Evolutionary conservation across 805 yeast genomes (phyloP), one percentile per base, ranked within the genome.

Genomic region (Teunomyces aglyptinius): DNA sequence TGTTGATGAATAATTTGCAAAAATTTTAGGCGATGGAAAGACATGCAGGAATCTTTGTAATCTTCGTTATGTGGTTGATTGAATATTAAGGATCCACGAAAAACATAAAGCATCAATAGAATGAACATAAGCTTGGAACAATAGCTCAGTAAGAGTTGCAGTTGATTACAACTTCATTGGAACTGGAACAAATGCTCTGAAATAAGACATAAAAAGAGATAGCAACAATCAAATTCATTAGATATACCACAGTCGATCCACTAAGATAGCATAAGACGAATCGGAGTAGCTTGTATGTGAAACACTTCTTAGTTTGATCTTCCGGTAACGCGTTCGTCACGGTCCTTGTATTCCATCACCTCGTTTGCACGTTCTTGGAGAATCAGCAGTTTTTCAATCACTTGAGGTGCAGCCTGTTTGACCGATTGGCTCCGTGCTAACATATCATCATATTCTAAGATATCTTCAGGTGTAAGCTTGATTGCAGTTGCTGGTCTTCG

Each of bases 401-500:
- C 12, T 26, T 27, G 35, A 7, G 29, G 31, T 10, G 20, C 27
- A 20, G 28, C 27, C 18, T 35, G 39, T 20, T 35, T 18, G n/a
- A 20, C 24, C 20, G 44, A 29, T 36, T 47, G 44, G 8, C 27
- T 39, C 32, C 33, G 38, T 13, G 41, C 46, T 24, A 49, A 41
- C 28, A 44, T 24, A 42, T 76, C 77, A 46, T 77, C 82, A 49
- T 73, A 76, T 43, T 71, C 77, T 49, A 68, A 60, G 15, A 86
- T 76, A 54, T 86, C 94, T 51, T 85, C 89, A 0, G 87, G 86
- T 0, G 83, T 78, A 40, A 86, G 71, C 47, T 76, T 76, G 45
- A 86, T 80, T 1, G 82, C 74, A 0, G 92, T 85, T 4, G 91
- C 86, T 13, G 81, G 85, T 61, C 90, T 73, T 65, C 91, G 75